Conservation (phyloP, 176 grass and related monocot genomes). For the Oryza meridionalis region DNA sequence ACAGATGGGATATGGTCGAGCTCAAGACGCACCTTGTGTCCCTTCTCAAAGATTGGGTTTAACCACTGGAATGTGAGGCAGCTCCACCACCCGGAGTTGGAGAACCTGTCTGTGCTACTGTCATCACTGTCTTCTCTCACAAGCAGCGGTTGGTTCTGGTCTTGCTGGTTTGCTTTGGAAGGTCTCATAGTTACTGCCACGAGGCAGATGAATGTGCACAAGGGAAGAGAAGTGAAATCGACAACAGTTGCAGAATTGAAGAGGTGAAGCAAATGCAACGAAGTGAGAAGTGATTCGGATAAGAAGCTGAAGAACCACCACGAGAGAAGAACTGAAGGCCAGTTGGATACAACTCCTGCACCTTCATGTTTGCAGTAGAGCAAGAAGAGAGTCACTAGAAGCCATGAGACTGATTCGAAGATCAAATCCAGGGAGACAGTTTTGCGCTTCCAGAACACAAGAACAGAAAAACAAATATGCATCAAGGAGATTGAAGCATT, state of each 20-base stretch:
- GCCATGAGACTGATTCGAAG: slow-evolving; percentile 52
- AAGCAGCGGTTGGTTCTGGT: slow-evolving; percentile 51
- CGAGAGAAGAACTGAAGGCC: slow-evolving; percentile 59
- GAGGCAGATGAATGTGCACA: slow-evolving; percentile 43
- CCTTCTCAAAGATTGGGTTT: slow-evolving; percentile 74
- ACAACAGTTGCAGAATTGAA: slow-evolving; percentile 22
- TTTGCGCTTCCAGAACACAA: slow-evolving; percentile 38
- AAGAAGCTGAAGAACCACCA: slow-evolving; percentile 72
- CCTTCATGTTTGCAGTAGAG: slow-evolving; percentile 46
- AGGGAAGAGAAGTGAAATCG: slow-evolving; percentile 52
- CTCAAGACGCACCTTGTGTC: slow-evolving; percentile 55
- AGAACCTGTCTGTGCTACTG: slow-evolving; percentile 42
- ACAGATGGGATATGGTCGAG: slow-evolving; percentile 60
- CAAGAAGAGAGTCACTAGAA: slow-evolving; percentile 52
- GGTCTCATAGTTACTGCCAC: slow-evolving; percentile 32
- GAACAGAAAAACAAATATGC: slow-evolving; percentile 40
- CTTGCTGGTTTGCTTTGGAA: slow-evolving; percentile 13
- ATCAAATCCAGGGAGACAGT: slow-evolving; percentile 22
- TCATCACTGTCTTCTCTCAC: slow-evolving; percentile 25
- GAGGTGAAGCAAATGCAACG: slow-evolving; percentile 34
- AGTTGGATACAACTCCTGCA: slow-evolving; percentile 11
- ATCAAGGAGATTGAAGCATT: slow-evolving; percentile 31
- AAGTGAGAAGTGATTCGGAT: slow-evolving; percentile 41
- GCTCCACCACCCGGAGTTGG: slow-evolving; percentile 62
- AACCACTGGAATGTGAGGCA: slow-evolving; percentile 79